phyloP scores from a whole-genome alignment of 768 basidiomycete genomes.

The Termitomyces bulborhizus region DNA sequence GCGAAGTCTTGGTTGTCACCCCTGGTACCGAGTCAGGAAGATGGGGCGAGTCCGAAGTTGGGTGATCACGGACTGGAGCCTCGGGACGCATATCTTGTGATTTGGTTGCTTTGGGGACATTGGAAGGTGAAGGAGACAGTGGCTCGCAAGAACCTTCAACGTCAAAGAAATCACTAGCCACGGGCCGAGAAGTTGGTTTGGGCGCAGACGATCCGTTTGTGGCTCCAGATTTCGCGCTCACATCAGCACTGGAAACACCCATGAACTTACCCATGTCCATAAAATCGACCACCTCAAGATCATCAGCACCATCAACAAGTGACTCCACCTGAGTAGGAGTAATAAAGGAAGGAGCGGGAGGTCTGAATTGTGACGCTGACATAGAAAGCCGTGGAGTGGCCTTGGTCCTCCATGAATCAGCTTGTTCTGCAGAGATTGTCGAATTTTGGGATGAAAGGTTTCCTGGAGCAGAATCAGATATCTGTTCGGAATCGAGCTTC shows the following conservation, averaged over 20 bases:
- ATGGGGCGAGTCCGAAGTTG: neutral
- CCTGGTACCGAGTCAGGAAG: neutral
- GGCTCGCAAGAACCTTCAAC: slow-evolving; percentile 22
- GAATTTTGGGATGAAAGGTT: slow-evolving; percentile 18
- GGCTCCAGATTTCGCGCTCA: slow-evolving; percentile 16
- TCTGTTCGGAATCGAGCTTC: neutral
- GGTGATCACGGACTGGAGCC: neutral
- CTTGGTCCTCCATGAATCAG: slow-evolving; percentile 66
- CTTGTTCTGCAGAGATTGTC: slow-evolving; percentile 26
- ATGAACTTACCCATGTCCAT: slow-evolving; percentile 69
- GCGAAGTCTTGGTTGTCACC: neutral
- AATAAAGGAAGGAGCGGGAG: slow-evolving; percentile 23
- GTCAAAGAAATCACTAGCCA: slow-evolving; percentile 71
- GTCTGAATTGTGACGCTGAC: slow-evolving; percentile 1
- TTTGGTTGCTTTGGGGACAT: slow-evolving; percentile 29
- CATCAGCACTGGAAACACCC: slow-evolving; percentile 28
- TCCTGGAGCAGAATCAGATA: neutral
- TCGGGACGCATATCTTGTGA: slow-evolving; percentile 1
- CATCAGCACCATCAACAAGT: slow-evolving; percentile 42
- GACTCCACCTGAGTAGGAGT: slow-evolving; percentile 32
- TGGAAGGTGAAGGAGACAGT: slow-evolving; percentile 25
- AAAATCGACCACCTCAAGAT: slow-evolving; percentile 78
- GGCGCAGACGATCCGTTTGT: slow-evolving; percentile 9
- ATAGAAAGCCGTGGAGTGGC: neutral
- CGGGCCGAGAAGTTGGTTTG: slow-evolving; percentile 36